Evolutionary conservation across 139 green algal species (phyloP).

Genomic region (Bryopsis sp.): DNA sequence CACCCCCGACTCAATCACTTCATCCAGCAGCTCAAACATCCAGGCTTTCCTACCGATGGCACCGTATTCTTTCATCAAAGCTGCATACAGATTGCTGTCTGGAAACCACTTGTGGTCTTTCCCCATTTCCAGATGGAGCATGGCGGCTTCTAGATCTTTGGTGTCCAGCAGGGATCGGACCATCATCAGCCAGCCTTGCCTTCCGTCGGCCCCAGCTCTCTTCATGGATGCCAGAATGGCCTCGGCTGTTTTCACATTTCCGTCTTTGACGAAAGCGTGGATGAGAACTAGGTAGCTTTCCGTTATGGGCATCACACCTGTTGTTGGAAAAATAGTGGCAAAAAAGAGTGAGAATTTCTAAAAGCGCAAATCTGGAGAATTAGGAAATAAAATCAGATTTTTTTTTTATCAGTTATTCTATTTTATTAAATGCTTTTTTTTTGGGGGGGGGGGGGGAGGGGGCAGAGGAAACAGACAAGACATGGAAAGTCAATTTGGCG

Average conservation of each 20-base stretch:
- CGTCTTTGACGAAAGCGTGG: slow-evolving; percentile 14
- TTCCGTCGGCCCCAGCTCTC: slow-evolving; percentile 1
- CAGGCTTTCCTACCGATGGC: too few relatives aligned
- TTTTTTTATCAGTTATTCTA: too few relatives aligned
- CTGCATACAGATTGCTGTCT: not conserved
- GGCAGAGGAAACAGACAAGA: too few relatives aligned
- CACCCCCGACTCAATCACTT: too few relatives aligned
- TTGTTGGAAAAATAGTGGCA: not conserved
- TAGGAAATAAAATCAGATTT: too few relatives aligned
- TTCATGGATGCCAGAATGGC: slow-evolving; percentile 21
- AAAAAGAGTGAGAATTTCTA: slow-evolving; percentile 6
- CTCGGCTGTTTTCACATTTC: slow-evolving; percentile 8
- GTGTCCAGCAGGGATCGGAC: not conserved
- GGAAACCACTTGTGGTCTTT: not conserved
- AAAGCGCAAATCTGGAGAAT: too few relatives aligned
- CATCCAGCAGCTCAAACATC: too few relatives aligned
- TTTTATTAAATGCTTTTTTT: too few relatives aligned
- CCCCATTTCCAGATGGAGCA: not conserved
- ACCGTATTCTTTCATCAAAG: too few relatives aligned
- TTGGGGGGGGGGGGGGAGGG: too few relatives aligned
- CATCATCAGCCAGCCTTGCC: slow-evolving; percentile 14
- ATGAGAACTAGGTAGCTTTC: slow-evolving; percentile 34
- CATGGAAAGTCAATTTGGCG: too few relatives aligned
- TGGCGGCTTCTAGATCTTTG: not conserved
- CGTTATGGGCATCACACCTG: slow-evolving; percentile 23